Base-by-base conservation (phyloP, 208 protist species). In the Trypanosoma melophagium region DNA sequence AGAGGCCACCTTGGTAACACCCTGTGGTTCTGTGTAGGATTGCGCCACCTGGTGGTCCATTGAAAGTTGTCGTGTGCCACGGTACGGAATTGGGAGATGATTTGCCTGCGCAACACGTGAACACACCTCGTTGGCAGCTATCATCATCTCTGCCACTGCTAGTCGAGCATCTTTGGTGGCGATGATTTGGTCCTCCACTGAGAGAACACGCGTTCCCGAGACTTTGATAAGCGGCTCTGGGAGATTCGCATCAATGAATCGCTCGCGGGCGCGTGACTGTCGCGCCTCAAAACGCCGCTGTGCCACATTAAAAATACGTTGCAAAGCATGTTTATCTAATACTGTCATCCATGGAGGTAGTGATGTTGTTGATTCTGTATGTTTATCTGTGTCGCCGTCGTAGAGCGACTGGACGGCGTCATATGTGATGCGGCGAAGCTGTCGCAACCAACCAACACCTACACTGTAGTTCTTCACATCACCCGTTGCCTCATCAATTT, bases 101-200 rank as follows among this genome's bases (percentile, higher is more conserved):
- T 94, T 71, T 16, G 77, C 79, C 73, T 94, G 87, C 35, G 87
- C 91, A 3, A 96, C 74, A 24, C 91, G 86, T 25, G 91, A 94
- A 73, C 91, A 96, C 2, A 92, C 91, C 72, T 96, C 91, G 65
- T 96, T 96, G 0, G 91, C 91, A 14, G 91, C 91, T 31, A 96
- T 96, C 91, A 96, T 96, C 49, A 96, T 79, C 78, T 96, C 87
- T 44, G 87, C 87, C 22, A 96, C 91, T 12, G 87, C 82, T 12
- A 94, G 69, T 28, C 88, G 82, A 0, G 91, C 88, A 44, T 95
- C 86, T 49, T 83, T 77, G 17, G 90, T 95, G 64, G 79, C 84
- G 40, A 95, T 60, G 25, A 93, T 72, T 66, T 93, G 86, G 56
- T 95, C 90, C 16, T 74, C 74, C 40, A 93, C 75, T 16, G 83